Evolutionary conservation across 1,284 basidiomycete species (phyloP).

Genomic region (Naganishia albida): DNA sequence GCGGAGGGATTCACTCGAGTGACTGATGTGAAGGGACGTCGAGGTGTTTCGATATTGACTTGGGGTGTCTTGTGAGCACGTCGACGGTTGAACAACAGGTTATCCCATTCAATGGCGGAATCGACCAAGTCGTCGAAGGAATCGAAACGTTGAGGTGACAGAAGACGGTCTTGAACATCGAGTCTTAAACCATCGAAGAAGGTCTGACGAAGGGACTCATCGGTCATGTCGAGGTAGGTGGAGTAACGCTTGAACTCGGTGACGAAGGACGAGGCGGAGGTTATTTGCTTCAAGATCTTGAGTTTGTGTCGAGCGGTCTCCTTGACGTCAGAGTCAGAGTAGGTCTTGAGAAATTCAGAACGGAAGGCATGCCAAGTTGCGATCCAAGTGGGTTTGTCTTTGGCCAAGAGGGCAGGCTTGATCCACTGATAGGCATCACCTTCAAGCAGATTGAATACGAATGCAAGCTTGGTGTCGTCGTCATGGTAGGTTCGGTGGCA

Average conservation of each 20-base stretch:
- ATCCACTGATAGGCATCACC: slow-evolving; percentile 17
- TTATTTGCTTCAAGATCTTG: slow-evolving; percentile 8
- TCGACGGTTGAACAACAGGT: slow-evolving; percentile 1
- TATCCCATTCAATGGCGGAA: slow-evolving; percentile 4
- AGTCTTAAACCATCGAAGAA: slow-evolving; percentile 10
- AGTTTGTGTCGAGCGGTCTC: slow-evolving; percentile 6
- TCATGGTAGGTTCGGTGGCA: slow-evolving; percentile 9
- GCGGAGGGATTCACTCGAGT: neutral
- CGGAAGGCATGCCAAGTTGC: too few relatives aligned
- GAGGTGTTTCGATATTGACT: neutral
- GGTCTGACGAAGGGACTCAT: neutral
- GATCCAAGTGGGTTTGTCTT: too few relatives aligned
- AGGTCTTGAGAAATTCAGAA: too few relatives aligned
- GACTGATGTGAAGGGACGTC: neutral
- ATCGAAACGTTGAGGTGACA: neutral
- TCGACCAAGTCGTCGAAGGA: neutral
- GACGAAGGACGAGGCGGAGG: slow-evolving; percentile 1
- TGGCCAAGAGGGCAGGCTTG: slow-evolving; percentile 6
- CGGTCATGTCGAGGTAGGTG: neutral
- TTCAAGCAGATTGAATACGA: slow-evolving; percentile 9
- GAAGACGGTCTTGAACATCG: slow-evolving; percentile 9
- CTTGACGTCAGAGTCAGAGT: neutral
- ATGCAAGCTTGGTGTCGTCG: slow-evolving; percentile 6
- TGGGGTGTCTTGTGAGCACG: neutral
- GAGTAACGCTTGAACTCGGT: slow-evolving; percentile 9